phyloP scores from a whole-genome alignment of 1,139 yeast genomes.

The Lodderomyces margitis region DNA sequence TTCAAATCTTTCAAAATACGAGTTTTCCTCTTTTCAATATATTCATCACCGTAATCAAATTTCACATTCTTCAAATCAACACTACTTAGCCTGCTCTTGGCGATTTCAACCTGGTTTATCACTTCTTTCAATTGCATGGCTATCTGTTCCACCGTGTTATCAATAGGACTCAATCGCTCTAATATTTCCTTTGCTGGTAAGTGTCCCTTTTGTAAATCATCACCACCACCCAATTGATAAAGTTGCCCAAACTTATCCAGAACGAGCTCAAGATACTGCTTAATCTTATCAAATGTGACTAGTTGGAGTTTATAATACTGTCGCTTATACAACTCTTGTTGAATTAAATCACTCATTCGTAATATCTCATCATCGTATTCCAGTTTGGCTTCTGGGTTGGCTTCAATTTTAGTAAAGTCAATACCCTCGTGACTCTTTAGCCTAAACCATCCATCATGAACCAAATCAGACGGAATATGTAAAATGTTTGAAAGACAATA shows the following conservation, averaged over 20 bases:
- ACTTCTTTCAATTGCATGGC: not conserved
- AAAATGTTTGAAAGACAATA: constrained; percentile 78
- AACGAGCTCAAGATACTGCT: constrained; percentile 23
- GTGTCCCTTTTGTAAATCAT: not conserved
- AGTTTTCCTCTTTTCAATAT: not conserved
- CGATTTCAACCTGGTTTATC: not conserved
- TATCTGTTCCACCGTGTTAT: constrained; percentile 1
- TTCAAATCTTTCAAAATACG: not conserved
- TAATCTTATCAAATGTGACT: constrained; percentile 35
- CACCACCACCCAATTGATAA: not conserved
- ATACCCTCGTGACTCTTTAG: constrained; percentile 68
- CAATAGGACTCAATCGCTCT: constrained; percentile 1
- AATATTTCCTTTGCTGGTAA: not conserved
- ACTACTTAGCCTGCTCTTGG: not conserved
- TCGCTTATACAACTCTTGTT: constrained; percentile 44
- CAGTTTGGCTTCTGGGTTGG: constrained; percentile 15
- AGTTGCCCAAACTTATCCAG: not conserved
- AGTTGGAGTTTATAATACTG: constrained; percentile 42
- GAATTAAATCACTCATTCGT: constrained; percentile 41
- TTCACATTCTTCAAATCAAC: not conserved
- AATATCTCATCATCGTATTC: constrained; percentile 37
- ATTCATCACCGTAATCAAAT: not conserved
- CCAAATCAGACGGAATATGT: constrained; percentile 65
- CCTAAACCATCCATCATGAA: constrained; percentile 64
- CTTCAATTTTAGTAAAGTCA: constrained; percentile 22